Conservation (phyloP, 2,329 filamentous ascomycete species). For the Penicillium thymicola region DNA sequence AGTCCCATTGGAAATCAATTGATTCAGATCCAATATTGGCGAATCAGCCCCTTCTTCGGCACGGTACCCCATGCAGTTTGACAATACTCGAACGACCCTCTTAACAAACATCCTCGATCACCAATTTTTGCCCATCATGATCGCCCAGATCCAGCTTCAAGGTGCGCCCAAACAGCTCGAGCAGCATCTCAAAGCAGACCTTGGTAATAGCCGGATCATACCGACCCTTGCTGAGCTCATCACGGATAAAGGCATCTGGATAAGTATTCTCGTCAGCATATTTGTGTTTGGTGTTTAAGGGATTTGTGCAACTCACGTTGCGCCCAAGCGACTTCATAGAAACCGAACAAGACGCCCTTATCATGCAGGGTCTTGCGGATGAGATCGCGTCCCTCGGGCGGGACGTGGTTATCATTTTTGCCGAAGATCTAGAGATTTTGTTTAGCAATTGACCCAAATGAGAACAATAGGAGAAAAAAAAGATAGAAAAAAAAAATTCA, state of each 20-base stretch:
- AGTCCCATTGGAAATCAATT: neutral
- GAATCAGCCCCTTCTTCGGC: neutral
- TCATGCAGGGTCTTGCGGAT: constrained; percentile 80
- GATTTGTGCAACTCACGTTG: constrained; percentile 58
- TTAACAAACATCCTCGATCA: constrained; percentile 71
- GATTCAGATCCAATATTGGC: neutral
- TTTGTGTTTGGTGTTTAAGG: neutral
- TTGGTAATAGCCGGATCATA: constrained; percentile 86
- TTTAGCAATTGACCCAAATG: neutral
- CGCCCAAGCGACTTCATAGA: constrained; percentile 88
- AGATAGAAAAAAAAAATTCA: neutral
- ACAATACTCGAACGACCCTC: neutral
- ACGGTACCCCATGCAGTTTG: neutral
- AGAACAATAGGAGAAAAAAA: no score
- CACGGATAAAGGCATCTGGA: constrained; percentile 80
- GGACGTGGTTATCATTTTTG: constrained; percentile 86
- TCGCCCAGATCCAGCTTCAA: constrained; percentile 76
- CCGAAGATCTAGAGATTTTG: constrained; percentile 65
- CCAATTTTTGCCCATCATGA: constrained; percentile 56
- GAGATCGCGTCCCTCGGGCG: constrained; percentile 74
- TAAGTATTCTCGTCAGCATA: constrained; percentile 7
- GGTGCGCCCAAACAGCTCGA: constrained; percentile 77
- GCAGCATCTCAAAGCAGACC: constrained; percentile 84
- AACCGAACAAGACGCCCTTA: constrained; percentile 69
- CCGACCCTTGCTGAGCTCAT: constrained; percentile 88